Evolutionary conservation across 768 basidiomycete genomes (phyloP), one percentile per base, ranked within the genome.

Genomic region (Leccinum uliginosum): DNA sequence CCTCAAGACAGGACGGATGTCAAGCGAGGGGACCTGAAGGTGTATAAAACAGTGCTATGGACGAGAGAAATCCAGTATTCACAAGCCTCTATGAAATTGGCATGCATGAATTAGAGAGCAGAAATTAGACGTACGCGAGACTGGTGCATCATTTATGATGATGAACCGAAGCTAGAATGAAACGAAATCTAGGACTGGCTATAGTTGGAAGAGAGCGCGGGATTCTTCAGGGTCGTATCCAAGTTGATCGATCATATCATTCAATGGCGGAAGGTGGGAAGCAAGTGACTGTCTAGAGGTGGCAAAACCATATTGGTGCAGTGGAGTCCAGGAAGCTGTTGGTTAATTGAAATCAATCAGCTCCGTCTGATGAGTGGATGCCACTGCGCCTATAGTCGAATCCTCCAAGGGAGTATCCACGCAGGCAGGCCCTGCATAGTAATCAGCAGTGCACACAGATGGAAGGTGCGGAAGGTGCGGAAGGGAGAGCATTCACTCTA

Each of bases 1-100:
- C 74, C 78, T 74, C 73, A 65, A 71, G 81, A 83, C 82, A 75
- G 82, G 80, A 83, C 81, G 82, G 78, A 83, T 79, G 83, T 83
- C 83, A 71, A 67, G 58, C 64, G 66, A 51, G 60, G 59, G 67
- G 62, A 65, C 64, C 66, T 56, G 50, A 64, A 60, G 26, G 59
- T 54, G 59, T 60, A 65, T 71, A 58, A 60, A 54, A 63, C 63
- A 67, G 30, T 52, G 57, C 51, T 58, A 43, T 54, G 56, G 60
- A 67, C 61, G 60, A 64, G 64, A 64, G 52, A 59, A 62, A 62
- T 65, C 70, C 72, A 65, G 66, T 73, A 73, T 73, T 73, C 70
- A 74, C 73, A 71, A 55, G 61, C 66, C 62, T 58, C 62, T 55
- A 67, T 68, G 59, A 69, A 91, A 69, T 48, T 62, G 71, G 67